phyloP scores from a whole-genome alignment of 306 rosid species.

The Pyrus pyrifolia region DNA sequence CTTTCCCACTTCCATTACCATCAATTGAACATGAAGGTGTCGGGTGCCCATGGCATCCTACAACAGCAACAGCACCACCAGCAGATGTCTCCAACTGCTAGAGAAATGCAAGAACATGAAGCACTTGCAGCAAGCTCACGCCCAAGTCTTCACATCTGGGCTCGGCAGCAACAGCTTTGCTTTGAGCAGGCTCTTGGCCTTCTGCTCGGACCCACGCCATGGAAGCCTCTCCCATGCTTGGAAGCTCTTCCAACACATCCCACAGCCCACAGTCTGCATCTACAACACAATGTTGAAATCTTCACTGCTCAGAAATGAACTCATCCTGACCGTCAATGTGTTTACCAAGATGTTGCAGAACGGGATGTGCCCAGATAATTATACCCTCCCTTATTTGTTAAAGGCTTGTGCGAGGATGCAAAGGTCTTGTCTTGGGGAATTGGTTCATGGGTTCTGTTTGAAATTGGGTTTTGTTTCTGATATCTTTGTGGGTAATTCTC shows the following conservation, averaged over 20 bases:
- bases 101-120: slow-evolving; percentile 61
- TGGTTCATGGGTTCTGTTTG: slow-evolving; percentile 48
- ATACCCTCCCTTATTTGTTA: slow-evolving; percentile 60
- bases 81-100: slow-evolving; percentile 44
- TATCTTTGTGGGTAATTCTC: slow-evolving; percentile 58
- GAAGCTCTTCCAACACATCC: slow-evolving; percentile 47
- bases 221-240: slow-evolving; percentile 40
- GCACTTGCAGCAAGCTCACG: slow-evolving; percentile 68
- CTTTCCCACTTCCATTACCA: neutral
- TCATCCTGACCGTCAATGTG: slow-evolving; percentile 22
- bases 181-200: slow-evolving; percentile 52
- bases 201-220: slow-evolving; percentile 43
- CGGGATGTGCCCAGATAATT: slow-evolving; percentile 43
- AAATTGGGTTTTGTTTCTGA: slow-evolving; percentile 51
- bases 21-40: neutral
- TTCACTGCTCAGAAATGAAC: slow-evolving; percentile 26
- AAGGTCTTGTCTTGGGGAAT: slow-evolving; percentile 24
- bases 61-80: neutral
- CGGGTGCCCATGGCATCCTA: slow-evolving; percentile 26
- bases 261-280: slow-evolving; percentile 56
- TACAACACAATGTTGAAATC: slow-evolving; percentile 57
- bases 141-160: slow-evolving; percentile 46
- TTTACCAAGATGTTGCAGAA: slow-evolving; percentile 32
- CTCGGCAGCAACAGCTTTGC: slow-evolving; percentile 45
- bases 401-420: slow-evolving; percentile 44